Evolutionary conservation across 352 stramenopile genomes (phyloP).

Genomic region (Globisporangium nagaii): DNA sequence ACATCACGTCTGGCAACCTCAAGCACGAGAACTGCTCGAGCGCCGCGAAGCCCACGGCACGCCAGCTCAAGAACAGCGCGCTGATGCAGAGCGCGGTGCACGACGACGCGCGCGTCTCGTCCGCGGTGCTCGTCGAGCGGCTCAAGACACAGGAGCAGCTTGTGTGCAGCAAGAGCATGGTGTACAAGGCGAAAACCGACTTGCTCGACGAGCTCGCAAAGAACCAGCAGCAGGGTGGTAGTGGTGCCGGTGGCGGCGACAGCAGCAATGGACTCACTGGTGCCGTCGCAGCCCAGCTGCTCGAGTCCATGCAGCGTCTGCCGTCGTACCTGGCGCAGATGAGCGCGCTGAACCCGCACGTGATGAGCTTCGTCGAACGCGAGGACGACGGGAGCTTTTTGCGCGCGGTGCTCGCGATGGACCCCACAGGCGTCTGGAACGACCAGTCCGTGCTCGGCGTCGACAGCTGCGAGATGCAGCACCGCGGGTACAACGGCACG

Average conservation of each 20-base stretch:
- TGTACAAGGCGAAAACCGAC: conserved; percentile 55
- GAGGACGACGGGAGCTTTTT: conserved; percentile 17
- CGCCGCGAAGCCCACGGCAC: conserved; percentile 32
- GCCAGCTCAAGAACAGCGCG: conserved; percentile 33
- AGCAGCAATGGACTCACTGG: not conserved
- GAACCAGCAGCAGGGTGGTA: conserved; percentile 9
- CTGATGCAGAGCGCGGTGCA: conserved; percentile 39
- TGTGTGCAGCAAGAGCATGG: conserved; percentile 48
- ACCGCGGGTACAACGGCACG: conserved; percentile 22
- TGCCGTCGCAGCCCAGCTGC: not conserved
- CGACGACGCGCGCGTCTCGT: conserved; percentile 34
- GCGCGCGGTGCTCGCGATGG: conserved; percentile 31
- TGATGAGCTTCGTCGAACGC: conserved; percentile 26
- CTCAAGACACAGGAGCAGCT: conserved; percentile 21
- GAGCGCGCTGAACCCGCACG: conserved; percentile 26
- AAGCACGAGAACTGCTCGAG: conserved; percentile 32
- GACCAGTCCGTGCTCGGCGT: conserved; percentile 32
- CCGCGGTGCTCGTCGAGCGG: conserved; percentile 28
- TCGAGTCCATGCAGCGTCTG: conserved; percentile 23
- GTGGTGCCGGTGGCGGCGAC: not conserved
- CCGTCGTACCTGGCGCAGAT: conserved; percentile 39
- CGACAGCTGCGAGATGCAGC: conserved; percentile 27
- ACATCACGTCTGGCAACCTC: conserved; percentile 44
- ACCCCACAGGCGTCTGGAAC: conserved; percentile 34
- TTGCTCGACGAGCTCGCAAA: conserved; percentile 31